A percentile compares a stretch with the other conserved stretches of the same genome.
Conservation (phyloP, 2,329 filamentous ascomycete species). For the Biscogniauxia sp. region DNA sequence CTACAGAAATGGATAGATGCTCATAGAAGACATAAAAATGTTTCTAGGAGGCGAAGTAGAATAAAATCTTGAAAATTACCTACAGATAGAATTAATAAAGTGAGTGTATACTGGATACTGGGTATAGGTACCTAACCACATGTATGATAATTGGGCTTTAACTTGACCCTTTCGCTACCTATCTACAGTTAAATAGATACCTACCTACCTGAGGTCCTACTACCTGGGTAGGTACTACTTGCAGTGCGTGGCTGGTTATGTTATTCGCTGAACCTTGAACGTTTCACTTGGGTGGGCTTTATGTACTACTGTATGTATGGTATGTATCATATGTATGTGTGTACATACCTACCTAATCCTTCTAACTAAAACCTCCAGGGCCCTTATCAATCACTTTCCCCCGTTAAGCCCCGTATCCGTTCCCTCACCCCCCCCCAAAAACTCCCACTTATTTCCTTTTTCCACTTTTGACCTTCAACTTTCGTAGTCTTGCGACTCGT, state of each 20-base stretch:
- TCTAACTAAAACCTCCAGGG: constrained; percentile 2
- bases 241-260: not conserved
- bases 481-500: not conserved
- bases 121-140: too few species aligned
- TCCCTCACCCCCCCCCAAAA: not conserved
- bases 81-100: too few species aligned
- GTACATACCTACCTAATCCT: not conserved
- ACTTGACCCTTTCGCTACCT: too few species aligned
- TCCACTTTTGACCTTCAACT: not conserved
- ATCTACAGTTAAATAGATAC: too few species aligned
- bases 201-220: not conserved
- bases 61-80: too few species aligned
- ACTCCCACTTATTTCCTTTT: constrained; percentile 1
- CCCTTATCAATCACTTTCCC: not conserved
- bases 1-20: constrained; percentile 9
- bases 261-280: constrained; percentile 6
- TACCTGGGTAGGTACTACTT: too few species aligned
- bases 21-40: constrained; percentile 1
- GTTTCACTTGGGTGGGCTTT: constrained; percentile 22
- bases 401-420: constrained; percentile 10
- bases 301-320: not conserved
- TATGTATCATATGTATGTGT: too few species aligned
- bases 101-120: too few species aligned
- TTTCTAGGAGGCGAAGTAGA: too few species aligned
- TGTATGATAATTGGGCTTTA: too few species aligned